Percentiles rank a stretch among this genome's conserved stretches.
These are phyloP conservation scores for Bruguiera hainesii DNA, from an alignment of 441 rosid species.

Conservation along the genomic window DNA sequence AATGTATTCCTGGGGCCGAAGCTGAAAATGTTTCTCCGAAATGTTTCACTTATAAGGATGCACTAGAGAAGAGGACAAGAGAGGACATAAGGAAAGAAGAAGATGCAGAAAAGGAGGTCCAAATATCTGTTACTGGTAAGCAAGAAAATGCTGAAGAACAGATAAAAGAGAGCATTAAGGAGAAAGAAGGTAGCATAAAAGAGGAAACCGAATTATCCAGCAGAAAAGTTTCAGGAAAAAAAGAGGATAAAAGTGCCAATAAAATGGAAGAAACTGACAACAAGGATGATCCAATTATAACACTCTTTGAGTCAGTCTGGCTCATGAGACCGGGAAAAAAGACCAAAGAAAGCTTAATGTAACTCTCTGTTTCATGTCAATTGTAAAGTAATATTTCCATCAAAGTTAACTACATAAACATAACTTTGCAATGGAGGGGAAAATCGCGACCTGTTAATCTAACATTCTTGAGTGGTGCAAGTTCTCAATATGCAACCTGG, in stretches of 20 bases:
- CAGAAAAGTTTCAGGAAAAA: background rate
- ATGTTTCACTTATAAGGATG: conserved; percentile 33
- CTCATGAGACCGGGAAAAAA: conserved; percentile 31
- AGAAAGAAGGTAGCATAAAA: background rate
- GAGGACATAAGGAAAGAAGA: conserved; percentile 7
- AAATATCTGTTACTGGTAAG: background rate
- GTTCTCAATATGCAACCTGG: background rate
- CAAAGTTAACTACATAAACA: background rate
- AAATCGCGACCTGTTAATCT: background rate
- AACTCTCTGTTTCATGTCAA: conserved; percentile 25
- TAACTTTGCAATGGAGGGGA: background rate
- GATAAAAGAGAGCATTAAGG: background rate
- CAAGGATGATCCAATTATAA: conserved; percentile 37
- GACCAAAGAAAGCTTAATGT: conserved; percentile 19
- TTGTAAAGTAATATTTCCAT: background rate
- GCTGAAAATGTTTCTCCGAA: background rate
- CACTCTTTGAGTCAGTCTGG: conserved; percentile 51
- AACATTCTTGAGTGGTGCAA: background rate
- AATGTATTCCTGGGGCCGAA: background rate
- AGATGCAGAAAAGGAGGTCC: background rate
- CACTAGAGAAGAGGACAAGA: conserved; percentile 36
- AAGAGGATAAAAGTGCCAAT: conserved; percentile 15
- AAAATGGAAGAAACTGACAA: conserved; percentile 13
- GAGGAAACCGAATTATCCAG: background rate
- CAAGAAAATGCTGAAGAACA: conserved; percentile 1